A percentile compares a stretch with the other conserved stretches of the same genome.
These are phyloP conservation scores for Suillus ampliporus DNA, from an alignment of 768 basidiomycete genomes.

Conservation along the genomic window DNA sequence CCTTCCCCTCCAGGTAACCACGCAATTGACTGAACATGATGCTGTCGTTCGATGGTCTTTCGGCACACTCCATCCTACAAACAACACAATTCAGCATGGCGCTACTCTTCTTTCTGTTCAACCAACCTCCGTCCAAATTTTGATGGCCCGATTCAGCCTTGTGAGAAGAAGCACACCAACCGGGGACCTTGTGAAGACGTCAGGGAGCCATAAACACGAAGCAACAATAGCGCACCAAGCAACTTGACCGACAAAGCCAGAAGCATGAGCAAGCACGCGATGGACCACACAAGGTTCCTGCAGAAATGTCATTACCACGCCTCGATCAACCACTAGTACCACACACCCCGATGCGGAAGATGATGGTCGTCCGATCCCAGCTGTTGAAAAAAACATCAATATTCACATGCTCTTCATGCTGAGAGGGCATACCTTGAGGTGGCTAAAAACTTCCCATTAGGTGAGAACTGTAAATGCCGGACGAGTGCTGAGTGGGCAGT, in stretches of 20 bases:
- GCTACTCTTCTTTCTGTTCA: no score
- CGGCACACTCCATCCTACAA: slow-evolving; percentile 69
- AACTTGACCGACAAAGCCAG: slow-evolving; percentile 78
- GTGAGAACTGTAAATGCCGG: slow-evolving; percentile 76
- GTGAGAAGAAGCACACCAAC: slow-evolving; percentile 66
- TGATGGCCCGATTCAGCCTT: slow-evolving; percentile 66
- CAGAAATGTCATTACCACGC: background rate
- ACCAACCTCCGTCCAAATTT: slow-evolving; percentile 72
- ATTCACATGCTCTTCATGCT: background rate
- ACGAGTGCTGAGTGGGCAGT: slow-evolving; percentile 72
- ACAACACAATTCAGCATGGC: background rate
- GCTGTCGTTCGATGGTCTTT: slow-evolving; percentile 63
- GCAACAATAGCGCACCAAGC: slow-evolving; percentile 55
- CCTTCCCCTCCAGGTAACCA: slow-evolving; percentile 73
- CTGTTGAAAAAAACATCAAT: slow-evolving; percentile 36
- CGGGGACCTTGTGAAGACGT: slow-evolving; percentile 57
- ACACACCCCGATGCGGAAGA: slow-evolving; percentile 68
- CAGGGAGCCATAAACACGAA: slow-evolving; percentile 1
- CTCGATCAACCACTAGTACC: slow-evolving; percentile 2
- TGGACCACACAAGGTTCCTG: slow-evolving; percentile 66
- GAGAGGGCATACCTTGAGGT: slow-evolving; percentile 60
- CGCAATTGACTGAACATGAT: slow-evolving; percentile 62
- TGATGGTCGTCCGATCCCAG: slow-evolving; percentile 74
- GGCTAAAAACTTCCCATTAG: slow-evolving; percentile 74
- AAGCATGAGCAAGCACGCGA: slow-evolving; percentile 67